Base-by-base conservation (phyloP, 225 moss, liverwort and hornwort species). In the Physcomitrium patens region DNA sequence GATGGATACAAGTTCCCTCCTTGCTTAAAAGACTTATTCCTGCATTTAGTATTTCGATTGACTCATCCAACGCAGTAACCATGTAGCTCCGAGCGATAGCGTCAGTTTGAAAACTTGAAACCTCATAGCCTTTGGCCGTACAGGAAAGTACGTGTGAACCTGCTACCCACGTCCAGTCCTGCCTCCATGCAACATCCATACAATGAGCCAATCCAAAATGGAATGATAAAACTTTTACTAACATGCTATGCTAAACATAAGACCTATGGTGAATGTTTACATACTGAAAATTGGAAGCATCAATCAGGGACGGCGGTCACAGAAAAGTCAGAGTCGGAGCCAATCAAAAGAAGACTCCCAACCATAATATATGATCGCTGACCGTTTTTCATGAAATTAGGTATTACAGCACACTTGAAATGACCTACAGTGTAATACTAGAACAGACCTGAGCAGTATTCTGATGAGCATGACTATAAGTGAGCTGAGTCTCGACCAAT, bases 131-230 rank as follows among this genome's bases (percentile, higher is more conserved):
- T 65, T 85, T 72, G 8, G 85, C 80, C 70, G 93, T 99, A 80
- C 93, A 87, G 59, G 95, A 91, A 63, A 95, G 80, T 8, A 95
- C 87, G 69, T 95, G 97, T 26, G 90, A 83, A 37, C 95, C 95
- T 51, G 90, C 91, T 41, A 91, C 93, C 97, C 93, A 99, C 49
- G 86, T 87, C 97, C 97, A 99, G 77, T 99, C 93, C 95, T 99
- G 89, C 64, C 37, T 28, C 75, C 79, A 76, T 1, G n/a, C 55
- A 71, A 68, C 16, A 67, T 71, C 15, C 70, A 74, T 8, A 80
- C 12, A 67, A 22, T 72, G 49, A 84, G 70, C 7, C 61, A 55
- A 70, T 16, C 51, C 14, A 10, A 28, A 61, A 41, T 12, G 46
- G n/a, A 44, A 37, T 31, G 20, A 61, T 18, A 47, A 1, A 74